These are phyloP conservation scores for Vigna angularis DNA, from an alignment of 306 rosid genomes.

Conservation along the genomic window DNA sequence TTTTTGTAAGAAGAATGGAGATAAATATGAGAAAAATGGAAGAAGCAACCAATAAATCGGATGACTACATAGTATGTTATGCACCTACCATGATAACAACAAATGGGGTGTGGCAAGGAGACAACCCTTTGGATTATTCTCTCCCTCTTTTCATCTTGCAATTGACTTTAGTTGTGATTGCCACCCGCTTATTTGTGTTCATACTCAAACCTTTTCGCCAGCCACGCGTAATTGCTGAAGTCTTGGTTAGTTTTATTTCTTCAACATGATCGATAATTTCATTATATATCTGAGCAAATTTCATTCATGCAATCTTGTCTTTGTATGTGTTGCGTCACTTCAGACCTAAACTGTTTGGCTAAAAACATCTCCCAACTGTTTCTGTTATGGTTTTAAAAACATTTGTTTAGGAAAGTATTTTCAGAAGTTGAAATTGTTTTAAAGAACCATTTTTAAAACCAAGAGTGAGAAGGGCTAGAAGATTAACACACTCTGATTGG, in stretches of 20 bases:
- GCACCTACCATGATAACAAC: constrained; percentile 92
- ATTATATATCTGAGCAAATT: neutral
- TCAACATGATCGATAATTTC: neutral
- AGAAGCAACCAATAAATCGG: constrained; percentile 22
- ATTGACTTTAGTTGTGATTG: constrained; percentile 66
- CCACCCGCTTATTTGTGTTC: constrained; percentile 73
- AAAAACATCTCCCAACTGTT: neutral
- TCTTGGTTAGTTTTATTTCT: constrained; percentile 61
- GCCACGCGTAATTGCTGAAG: constrained; percentile 93
- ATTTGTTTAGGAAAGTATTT: neutral
- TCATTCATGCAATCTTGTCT: neutral
- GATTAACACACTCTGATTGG: neutral
- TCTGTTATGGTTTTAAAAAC: neutral
- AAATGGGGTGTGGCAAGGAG: constrained; percentile 96
- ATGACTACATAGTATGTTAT: constrained; percentile 67
- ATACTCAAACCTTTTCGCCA: constrained; percentile 88
- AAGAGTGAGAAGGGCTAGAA: neutral
- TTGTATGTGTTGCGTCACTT: neutral
- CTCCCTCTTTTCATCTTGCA: constrained; percentile 94
- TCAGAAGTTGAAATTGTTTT: neutral
- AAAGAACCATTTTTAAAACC: neutral
- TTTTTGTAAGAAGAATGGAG: constrained; percentile 20
- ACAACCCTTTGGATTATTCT: constrained; percentile 91
- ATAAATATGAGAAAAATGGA: constrained; percentile 31
- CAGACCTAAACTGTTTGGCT: neutral